Conservation (phyloP, 495 filamentous ascomycete species). For the Trichoderma orchidacearum region DNA sequence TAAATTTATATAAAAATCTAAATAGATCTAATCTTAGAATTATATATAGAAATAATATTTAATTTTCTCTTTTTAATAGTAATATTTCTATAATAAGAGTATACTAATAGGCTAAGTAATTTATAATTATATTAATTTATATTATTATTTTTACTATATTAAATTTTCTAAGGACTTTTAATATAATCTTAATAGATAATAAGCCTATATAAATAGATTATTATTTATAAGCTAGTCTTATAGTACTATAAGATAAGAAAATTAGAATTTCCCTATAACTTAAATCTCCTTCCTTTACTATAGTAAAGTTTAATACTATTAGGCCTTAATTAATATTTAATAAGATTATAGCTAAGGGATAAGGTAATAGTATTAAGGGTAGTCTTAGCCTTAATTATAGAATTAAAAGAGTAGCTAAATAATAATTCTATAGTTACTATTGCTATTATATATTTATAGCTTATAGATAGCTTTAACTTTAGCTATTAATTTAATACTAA, state of each 20-base stretch:
- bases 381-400: no score
- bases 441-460: not conserved
- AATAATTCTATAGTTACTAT: not conserved
- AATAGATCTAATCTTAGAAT: not conserved
- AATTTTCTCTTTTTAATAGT: no score
- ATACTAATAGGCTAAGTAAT: not conserved
- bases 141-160: no score
- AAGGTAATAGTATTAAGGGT: not conserved
- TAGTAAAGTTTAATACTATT: constrained; percentile 5
- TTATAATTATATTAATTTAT: no score
- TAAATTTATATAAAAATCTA: not conserved
- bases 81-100: not conserved
- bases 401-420: not conserved
- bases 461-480: not conserved
- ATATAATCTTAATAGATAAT: no score
- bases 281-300: constrained; percentile 2
- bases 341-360: not conserved
- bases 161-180: no score
- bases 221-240: not conserved
- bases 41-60: not conserved
- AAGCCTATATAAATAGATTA: no score
- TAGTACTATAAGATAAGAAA: not conserved
- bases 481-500: no score
- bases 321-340: not conserved
- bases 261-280: constrained; percentile 4